phyloP scores from a whole-genome alignment of 495 filamentous ascomycete genomes.

The Letharia columbiana region DNA sequence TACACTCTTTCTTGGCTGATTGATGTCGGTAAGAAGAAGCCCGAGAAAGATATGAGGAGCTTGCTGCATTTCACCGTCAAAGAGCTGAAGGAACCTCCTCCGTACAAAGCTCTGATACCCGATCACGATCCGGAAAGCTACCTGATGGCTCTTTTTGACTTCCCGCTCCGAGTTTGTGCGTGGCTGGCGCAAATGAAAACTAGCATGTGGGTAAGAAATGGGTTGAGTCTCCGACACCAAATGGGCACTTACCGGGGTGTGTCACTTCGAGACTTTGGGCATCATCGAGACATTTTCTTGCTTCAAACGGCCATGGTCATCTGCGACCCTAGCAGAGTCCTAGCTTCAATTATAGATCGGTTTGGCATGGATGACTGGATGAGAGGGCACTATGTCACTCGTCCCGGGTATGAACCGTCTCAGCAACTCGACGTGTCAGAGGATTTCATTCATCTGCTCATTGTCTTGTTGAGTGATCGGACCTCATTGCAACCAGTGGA shows the following conservation, averaged over 20 bases:
- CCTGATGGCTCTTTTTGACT: slow-evolving; percentile 83
- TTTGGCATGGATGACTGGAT: slow-evolving; percentile 90
- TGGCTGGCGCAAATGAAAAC: slow-evolving; percentile 98
- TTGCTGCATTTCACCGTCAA: slow-evolving; percentile 53
- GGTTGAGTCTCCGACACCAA: slow-evolving; percentile 89
- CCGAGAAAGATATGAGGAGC: slow-evolving; percentile 50
- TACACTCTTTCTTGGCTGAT: slow-evolving; percentile 97
- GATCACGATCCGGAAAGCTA: slow-evolving; percentile 54
- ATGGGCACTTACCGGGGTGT: slow-evolving; percentile 86
- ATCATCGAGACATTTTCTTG: slow-evolving; percentile 91
- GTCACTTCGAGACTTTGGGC: slow-evolving; percentile 76
- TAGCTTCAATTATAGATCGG: slow-evolving; percentile 84
- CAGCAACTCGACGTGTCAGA: slow-evolving; percentile 90
- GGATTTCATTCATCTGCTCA: slow-evolving; percentile 89
- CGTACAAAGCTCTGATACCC: slow-evolving; percentile 39
- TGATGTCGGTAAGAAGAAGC: slow-evolving; percentile 75
- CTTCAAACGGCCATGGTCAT: slow-evolving; percentile 84
- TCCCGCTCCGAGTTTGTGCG: slow-evolving; percentile 82
- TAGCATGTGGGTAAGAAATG: slow-evolving; percentile 97
- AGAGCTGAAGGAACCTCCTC: slow-evolving; percentile 51
- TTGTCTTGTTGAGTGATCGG: slow-evolving; percentile 82
- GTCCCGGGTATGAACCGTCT: slow-evolving; percentile 62
- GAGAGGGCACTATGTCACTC: slow-evolving; percentile 64
- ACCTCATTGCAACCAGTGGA: slow-evolving; percentile 64
- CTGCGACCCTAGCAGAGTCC: slow-evolving; percentile 72